phyloP scores from a whole-genome alignment of 1,284 basidiomycete species.

The Sphaerobolus stellatus region DNA sequence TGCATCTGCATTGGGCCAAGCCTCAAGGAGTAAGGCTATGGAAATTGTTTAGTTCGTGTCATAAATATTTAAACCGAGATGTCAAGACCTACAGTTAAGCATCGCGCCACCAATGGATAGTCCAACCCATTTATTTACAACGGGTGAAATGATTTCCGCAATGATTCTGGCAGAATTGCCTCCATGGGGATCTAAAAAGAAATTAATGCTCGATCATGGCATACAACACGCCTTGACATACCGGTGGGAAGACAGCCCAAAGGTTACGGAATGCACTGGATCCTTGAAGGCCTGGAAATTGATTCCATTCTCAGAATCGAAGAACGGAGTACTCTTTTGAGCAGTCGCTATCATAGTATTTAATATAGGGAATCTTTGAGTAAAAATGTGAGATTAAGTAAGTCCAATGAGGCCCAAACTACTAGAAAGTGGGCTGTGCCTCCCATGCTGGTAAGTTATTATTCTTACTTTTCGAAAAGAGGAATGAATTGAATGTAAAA shows the following conservation, averaged over 20 bases:
- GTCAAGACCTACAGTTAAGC: conserved; percentile 3
- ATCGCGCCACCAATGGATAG: conserved; percentile 12
- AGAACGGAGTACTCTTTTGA: conserved; percentile 8
- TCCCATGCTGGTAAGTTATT: too few relatives aligned
- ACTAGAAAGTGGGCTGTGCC: too few relatives aligned
- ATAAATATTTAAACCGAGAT: neutral
- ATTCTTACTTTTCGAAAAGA: too few relatives aligned
- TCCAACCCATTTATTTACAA: conserved; percentile 49
- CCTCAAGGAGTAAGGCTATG: conserved; percentile 48
- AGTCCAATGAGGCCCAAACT: too few relatives aligned
- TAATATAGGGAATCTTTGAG: too few relatives aligned
- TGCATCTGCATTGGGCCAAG: conserved; percentile 54
- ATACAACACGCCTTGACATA: too few relatives aligned
- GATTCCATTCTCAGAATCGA: conserved; percentile 38
- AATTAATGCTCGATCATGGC: too few relatives aligned
- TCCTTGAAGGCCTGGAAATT: conserved; percentile 53
- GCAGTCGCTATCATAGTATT: too few relatives aligned
- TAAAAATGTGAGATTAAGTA: too few relatives aligned
- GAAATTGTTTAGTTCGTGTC: neutral
- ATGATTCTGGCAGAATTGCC: conserved; percentile 52
- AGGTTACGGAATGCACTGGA: conserved; percentile 47
- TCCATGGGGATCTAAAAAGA: too few relatives aligned
- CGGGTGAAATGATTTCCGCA: conserved; percentile 58
- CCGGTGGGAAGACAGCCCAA: conserved; percentile 53
- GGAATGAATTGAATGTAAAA: too few relatives aligned